Evolutionary conservation across 2,329 filamentous ascomycete species (phyloP).

Genomic region (Scortechinia acanthostroma): DNA sequence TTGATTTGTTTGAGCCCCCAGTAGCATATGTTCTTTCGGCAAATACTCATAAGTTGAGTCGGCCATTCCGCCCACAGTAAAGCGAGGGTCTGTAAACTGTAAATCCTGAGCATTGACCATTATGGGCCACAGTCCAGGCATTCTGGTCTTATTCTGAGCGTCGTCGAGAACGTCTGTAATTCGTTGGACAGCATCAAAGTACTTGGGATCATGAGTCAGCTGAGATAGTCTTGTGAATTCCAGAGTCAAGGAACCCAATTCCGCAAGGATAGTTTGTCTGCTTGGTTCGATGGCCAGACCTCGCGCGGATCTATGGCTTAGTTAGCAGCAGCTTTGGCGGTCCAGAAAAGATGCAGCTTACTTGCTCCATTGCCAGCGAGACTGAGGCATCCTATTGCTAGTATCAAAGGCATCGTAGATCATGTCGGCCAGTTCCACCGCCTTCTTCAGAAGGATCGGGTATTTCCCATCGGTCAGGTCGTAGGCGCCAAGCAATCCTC

Average conservation of each 20-base stretch:
- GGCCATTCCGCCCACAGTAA: conserved; percentile 7
- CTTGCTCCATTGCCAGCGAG: conserved; percentile 10
- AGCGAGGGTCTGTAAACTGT: conserved; percentile 6
- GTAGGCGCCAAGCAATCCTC: conserved; percentile 23
- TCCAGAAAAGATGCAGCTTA: background rate
- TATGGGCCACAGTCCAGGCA: conserved; percentile 28
- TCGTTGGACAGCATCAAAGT: conserved; percentile 23
- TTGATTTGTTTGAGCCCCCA: conserved; percentile 28
- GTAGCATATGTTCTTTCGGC: conserved; percentile 35
- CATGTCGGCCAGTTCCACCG: conserved; percentile 17
- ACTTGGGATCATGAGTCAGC: conserved; percentile 23
- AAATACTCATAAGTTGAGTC: conserved; percentile 33
- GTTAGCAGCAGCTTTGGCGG: conserved; percentile 14
- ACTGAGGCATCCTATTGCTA: conserved; percentile 11
- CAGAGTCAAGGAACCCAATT: conserved; percentile 25
- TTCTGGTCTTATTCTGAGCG: conserved; percentile 19
- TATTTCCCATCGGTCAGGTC: conserved; percentile 18
- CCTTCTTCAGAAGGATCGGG: conserved; percentile 16
- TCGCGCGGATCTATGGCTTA: conserved; percentile 12
- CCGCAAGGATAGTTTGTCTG: conserved; percentile 15
- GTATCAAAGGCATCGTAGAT: conserved; percentile 12
- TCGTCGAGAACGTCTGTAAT: conserved; percentile 20
- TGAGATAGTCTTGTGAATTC: conserved; percentile 30
- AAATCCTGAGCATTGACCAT: conserved; percentile 13
- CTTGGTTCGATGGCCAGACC: conserved; percentile 14